These are phyloP conservation scores for Colletotrichum lentis DNA, from an alignment of 2,329 filamentous ascomycete species.

Conservation along the genomic window DNA sequence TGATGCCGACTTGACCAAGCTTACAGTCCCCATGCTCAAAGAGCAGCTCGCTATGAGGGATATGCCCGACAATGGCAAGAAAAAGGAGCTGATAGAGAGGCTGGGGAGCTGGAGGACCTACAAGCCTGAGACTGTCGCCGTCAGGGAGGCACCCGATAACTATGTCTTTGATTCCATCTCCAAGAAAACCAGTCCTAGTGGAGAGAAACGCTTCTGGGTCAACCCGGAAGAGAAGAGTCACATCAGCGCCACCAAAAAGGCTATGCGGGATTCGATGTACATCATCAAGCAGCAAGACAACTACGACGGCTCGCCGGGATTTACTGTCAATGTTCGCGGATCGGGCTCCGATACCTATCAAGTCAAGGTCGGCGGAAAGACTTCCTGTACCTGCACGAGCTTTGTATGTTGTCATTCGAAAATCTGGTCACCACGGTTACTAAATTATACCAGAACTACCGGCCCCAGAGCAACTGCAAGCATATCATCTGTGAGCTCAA, in stretches of 20 bases:
- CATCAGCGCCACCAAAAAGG: conserved; percentile 20
- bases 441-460: conserved; percentile 15
- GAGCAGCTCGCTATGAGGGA: conserved; percentile 33
- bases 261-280: conserved; percentile 21
- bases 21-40: conserved; percentile 27
- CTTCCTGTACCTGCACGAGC: conserved; percentile 21
- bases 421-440: background rate
- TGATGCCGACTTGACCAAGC: conserved; percentile 24
- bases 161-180: conserved; percentile 12
- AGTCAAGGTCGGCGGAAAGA: conserved; percentile 8
- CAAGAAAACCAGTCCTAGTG: background rate
- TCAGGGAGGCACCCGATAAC: conserved; percentile 8
- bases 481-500: conserved; percentile 34
- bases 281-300: conserved; percentile 18
- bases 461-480: conserved; percentile 29
- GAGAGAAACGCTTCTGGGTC: conserved; percentile 7
- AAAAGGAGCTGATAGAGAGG: conserved; percentile 21
- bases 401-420: conserved; percentile 5
- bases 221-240: conserved; percentile 3
- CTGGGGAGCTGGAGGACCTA: conserved; percentile 23
- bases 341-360: conserved; percentile 2
- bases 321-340: conserved; percentile 9
- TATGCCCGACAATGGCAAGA: conserved; percentile 15
- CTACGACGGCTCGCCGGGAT: background rate
- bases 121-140: conserved; percentile 4